Percentiles rank a stretch among this genome's conserved stretches.
These are phyloP conservation scores for Trichosporon asahii DNA, from an alignment of 1,284 basidiomycete species.

Conservation along the genomic window DNA sequence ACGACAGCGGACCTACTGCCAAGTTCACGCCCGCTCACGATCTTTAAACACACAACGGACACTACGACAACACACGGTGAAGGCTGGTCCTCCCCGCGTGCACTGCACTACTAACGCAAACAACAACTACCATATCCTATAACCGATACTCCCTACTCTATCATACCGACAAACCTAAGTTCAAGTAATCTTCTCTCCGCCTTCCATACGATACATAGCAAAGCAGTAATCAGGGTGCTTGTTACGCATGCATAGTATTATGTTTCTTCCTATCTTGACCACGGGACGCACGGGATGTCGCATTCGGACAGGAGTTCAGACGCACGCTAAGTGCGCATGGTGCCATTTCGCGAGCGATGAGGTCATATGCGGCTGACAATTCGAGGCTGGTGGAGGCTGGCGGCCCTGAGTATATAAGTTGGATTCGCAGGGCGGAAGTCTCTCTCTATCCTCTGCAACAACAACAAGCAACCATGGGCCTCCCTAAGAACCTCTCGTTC, in stretches of 20 bases:
- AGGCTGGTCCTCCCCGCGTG: conserved; percentile 1
- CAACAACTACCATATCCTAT: background rate
- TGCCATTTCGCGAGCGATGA: background rate
- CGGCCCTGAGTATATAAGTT: background rate
- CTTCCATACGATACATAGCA: background rate
- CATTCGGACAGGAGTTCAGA: background rate
- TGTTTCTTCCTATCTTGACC: background rate
- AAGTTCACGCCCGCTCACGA: conserved; percentile 22
- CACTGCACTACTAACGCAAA: background rate
- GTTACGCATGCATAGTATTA: conserved; percentile 3
- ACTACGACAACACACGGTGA: conserved; percentile 2
- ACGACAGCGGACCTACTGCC: conserved; percentile 17
- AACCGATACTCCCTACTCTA: background rate
- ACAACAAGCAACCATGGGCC: conserved; percentile 60
- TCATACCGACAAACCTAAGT: background rate
- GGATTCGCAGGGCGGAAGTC: background rate
- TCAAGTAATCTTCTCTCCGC: background rate
- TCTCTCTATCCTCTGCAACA: background rate
- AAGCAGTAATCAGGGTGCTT: background rate
- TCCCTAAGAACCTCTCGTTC: conserved; percentile 71
- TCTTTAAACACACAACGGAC: conserved; percentile 7
- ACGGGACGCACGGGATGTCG: background rate
- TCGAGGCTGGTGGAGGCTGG: background rate
- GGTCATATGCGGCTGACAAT: conserved; percentile 4
- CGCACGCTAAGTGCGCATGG: background rate